Conservation (phyloP, 495 filamentous ascomycete species). For the Aspergillus avenaceus region DNA sequence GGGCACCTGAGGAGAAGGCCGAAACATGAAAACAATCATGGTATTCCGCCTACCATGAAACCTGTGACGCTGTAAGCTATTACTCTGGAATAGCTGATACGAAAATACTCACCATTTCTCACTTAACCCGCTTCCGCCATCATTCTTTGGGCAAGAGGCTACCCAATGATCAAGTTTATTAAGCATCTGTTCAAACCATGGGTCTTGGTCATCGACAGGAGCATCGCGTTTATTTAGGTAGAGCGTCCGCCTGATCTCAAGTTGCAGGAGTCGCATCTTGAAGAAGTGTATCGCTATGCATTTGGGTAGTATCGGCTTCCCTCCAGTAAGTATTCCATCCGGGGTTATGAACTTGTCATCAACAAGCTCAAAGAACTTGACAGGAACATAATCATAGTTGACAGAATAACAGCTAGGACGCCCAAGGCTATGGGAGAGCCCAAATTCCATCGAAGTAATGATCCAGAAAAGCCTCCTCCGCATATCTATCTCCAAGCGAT, state of each 20-base stretch:
- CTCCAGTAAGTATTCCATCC: constrained; percentile 66
- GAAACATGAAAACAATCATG: constrained; percentile 78
- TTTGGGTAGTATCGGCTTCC: constrained; percentile 68
- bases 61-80: constrained; percentile 37
- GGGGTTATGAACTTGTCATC: constrained; percentile 76
- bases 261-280: constrained; percentile 82
- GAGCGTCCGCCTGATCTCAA: constrained; percentile 77
- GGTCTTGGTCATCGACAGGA: constrained; percentile 69
- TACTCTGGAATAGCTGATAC: neutral
- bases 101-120: constrained; percentile 52
- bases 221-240: constrained; percentile 74
- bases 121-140: constrained; percentile 61
- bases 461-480: constrained; percentile 83
- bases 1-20: constrained; percentile 86
- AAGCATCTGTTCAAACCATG: constrained; percentile 81
- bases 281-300: constrained; percentile 86
- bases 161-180: constrained; percentile 73
- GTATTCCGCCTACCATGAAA: constrained; percentile 74
- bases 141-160: constrained; percentile 54
- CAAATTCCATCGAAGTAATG: constrained; percentile 77
- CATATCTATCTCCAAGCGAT: constrained; percentile 79
- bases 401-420: constrained; percentile 79
- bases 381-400: constrained; percentile 71
- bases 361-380: constrained; percentile 72
- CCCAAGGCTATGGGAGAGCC: constrained; percentile 80